Evolutionary conservation across 495 filamentous ascomycete species (phyloP).

Genomic region (Aspergillus egyptiacus): DNA sequence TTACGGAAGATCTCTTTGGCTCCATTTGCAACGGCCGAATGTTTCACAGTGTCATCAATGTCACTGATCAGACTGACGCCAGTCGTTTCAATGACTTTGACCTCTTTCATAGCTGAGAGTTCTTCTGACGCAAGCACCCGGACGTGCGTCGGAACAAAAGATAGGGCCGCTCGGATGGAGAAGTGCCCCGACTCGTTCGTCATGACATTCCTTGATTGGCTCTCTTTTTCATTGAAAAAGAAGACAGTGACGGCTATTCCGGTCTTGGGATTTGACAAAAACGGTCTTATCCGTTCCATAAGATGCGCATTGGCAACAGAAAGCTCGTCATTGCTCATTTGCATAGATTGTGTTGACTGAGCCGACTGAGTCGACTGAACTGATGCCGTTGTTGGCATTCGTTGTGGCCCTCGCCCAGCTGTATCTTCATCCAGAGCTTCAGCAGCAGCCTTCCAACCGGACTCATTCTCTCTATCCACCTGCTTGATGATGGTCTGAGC

Average conservation of each 20-base stretch:
- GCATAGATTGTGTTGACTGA: constrained; percentile 45
- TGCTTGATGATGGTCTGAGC: constrained; percentile 65
- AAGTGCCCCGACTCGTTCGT: constrained; percentile 92
- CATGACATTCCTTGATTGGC: constrained; percentile 68
- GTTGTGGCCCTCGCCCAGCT: constrained; percentile 5
- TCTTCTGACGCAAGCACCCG: constrained; percentile 81
- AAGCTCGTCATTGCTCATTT: constrained; percentile 65
- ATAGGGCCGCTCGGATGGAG: constrained; percentile 62
- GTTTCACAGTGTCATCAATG: constrained; percentile 97
- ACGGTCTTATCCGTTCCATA: constrained; percentile 80
- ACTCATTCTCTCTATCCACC: constrained; percentile 63
- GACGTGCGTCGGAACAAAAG: constrained; percentile 87
- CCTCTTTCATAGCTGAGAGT: constrained; percentile 68
- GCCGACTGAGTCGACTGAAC: constrained; percentile 48
- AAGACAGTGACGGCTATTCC: constrained; percentile 77
- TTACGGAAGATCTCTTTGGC: constrained; percentile 94
- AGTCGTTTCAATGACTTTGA: constrained; percentile 67
- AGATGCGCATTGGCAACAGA: constrained; percentile 76
- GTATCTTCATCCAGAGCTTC: constrained; percentile 12
- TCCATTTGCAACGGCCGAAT: constrained; percentile 79
- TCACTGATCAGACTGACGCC: constrained; percentile 95
- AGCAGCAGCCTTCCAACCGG: constrained; percentile 50
- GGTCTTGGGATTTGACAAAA: constrained; percentile 73
- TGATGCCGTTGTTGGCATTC: constrained; percentile 20
- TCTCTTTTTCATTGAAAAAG: constrained; percentile 78